Evolutionary conservation across 768 basidiomycete species (phyloP).

Genomic region (Russula griseocarnosa): DNA sequence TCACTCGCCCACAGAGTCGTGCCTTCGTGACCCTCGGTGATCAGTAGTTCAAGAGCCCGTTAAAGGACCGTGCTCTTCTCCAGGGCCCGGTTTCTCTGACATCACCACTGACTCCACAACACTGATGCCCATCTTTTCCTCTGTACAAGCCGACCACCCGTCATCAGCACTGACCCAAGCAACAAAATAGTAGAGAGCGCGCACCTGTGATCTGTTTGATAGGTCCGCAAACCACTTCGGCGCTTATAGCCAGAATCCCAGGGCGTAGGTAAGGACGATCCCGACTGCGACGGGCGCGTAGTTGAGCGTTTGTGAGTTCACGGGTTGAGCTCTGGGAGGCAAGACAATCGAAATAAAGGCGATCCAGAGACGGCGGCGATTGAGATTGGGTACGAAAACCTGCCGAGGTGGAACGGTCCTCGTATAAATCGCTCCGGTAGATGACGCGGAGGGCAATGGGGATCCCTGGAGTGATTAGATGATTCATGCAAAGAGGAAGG

Average conservation of each 20-base stretch:
- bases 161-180: slow-evolving; percentile 1
- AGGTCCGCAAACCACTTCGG: slow-evolving; percentile 68
- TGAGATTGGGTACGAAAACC: slow-evolving; percentile 57
- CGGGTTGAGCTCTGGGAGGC: slow-evolving; percentile 70
- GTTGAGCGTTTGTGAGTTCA: slow-evolving; percentile 67
- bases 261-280: slow-evolving; percentile 59
- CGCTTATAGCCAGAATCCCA: slow-evolving; percentile 67
- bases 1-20: not conserved
- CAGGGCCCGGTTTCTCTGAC: slow-evolving; percentile 14
- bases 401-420: slow-evolving; percentile 70
- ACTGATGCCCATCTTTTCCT: slow-evolving; percentile 49
- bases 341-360: slow-evolving; percentile 66
- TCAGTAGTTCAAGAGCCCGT: not conserved
- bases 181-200: not conserved
- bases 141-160: slow-evolving; percentile 30
- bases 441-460: slow-evolving; percentile 67
- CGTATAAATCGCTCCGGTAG: slow-evolving; percentile 54
- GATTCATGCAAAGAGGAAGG: not conserved
- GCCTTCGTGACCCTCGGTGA: not conserved
- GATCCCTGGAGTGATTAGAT: slow-evolving; percentile 42
- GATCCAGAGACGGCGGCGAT: slow-evolving; percentile 61
- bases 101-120: slow-evolving; percentile 40
- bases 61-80: not conserved
- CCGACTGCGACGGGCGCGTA: slow-evolving; percentile 75
- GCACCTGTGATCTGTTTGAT: slow-evolving; percentile 51